phyloP scores from a whole-genome alignment of 805 yeast species.

The Saturnispora ahearnii region DNA sequence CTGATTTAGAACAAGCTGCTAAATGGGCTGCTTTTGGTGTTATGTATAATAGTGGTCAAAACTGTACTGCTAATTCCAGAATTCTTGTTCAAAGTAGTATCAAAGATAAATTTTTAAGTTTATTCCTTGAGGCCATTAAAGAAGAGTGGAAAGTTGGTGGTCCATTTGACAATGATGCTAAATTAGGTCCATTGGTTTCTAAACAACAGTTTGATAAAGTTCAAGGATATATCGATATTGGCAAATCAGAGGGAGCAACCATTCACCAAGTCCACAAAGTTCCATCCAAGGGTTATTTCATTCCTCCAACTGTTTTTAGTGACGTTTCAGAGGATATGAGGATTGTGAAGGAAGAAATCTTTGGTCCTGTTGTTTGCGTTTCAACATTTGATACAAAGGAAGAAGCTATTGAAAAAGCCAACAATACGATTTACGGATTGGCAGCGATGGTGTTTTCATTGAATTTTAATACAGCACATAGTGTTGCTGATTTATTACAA shows the following conservation, averaged over 20 bases:
- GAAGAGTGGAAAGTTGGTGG: conserved; percentile 47
- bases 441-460: conserved; percentile 75
- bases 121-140: conserved; percentile 37
- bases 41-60: conserved; percentile 58
- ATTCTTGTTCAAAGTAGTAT: conserved; percentile 47
- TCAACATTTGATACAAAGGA: conserved; percentile 57
- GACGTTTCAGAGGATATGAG: conserved; percentile 58
- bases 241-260: conserved; percentile 42
- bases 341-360: conserved; percentile 72
- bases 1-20: conserved; percentile 55
- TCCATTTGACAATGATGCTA: conserved; percentile 38
- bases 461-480: conserved; percentile 56
- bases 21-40: conserved; percentile 63
- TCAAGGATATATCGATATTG: conserved; percentile 34
- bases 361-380: conserved; percentile 76
- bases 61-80: conserved; percentile 61
- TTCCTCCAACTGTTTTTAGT: conserved; percentile 69
- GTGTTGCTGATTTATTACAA: conserved; percentile 36
- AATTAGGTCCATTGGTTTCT: conserved; percentile 57
- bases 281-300: conserved; percentile 51
- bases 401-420: conserved; percentile 63
- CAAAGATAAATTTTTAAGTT: conserved; percentile 42
- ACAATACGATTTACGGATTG: conserved; percentile 66
- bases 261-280: conserved; percentile 32
- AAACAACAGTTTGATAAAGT: conserved; percentile 49